Conservation (phyloP, 306 rosid species). For the Fragaria ananassa region DNA sequence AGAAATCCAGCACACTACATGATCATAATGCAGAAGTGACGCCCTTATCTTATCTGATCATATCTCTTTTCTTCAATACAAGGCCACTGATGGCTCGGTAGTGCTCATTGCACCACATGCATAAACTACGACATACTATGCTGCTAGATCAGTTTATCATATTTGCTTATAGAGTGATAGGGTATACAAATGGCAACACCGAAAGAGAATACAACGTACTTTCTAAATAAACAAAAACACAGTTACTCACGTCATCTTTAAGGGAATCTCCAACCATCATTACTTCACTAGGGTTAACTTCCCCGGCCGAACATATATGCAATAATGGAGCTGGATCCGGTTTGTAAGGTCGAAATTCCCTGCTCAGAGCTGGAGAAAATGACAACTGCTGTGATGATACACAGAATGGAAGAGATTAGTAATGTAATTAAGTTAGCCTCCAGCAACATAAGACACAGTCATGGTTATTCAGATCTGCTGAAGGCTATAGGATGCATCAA, state of each 20-base stretch:
- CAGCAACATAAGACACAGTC: background rate
- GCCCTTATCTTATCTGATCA: background rate
- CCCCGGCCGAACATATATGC: constrained; percentile 90
- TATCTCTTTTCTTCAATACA: background rate
- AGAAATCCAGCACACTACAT: background rate
- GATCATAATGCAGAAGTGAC: background rate
- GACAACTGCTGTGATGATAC: constrained; percentile 55
- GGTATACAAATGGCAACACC: too few species aligned
- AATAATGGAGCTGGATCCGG: constrained; percentile 86
- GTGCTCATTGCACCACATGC: background rate
- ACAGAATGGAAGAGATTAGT: background rate
- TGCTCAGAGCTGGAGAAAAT: constrained; percentile 81
- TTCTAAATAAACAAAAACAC: background rate
- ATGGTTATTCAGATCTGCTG: background rate
- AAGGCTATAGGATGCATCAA: background rate
- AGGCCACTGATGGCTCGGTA: background rate
- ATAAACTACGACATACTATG: background rate
- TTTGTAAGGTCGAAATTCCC: constrained; percentile 86
- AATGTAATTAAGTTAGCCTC: background rate
- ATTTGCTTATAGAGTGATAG: background rate
- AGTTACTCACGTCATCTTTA: constrained; percentile 72
- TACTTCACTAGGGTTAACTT: constrained; percentile 76
- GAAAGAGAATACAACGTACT: constrained; percentile 9
- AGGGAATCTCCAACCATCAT: constrained; percentile 95
- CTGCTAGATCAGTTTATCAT: background rate